Evolutionary conservation across 2,329 filamentous ascomycete genomes (phyloP), one percentile per base, ranked within the genome.

Genomic region (Talaromyces sp.): DNA sequence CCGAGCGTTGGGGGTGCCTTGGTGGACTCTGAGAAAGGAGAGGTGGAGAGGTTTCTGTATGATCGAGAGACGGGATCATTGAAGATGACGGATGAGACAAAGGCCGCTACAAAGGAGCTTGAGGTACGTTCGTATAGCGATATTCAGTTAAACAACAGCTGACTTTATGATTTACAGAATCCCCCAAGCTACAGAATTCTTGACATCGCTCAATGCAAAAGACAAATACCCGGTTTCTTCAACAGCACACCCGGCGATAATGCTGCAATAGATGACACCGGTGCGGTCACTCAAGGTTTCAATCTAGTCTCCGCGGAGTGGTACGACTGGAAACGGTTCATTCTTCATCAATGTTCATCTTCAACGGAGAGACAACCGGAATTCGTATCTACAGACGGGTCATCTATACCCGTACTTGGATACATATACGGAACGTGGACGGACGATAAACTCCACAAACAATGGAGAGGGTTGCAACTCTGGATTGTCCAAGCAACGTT

Each of bases 381-480:
- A 61, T 15, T 64, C 7, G 22, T 52, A 22, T 49, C 62, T 25
- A n/a, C 56, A 27, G 56, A 64, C 33, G 62, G 62, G 8, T 52
- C 56, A 1, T 15, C 35, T 19, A 60, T 64, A 37, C 45, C 25
- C 22, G 47, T 64, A 6, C 62, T 64, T 27, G 62, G 62, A 1
- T 64, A 61, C 13, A 64, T 64, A 59, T 60, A 60, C 19, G 62
- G 62, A 3, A 60, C 19, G 4, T 64, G 62, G 62, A 61, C 62
- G 9, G 37, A 64, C 25, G n/a, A 60, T 17, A 41, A 19, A 8
- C 56, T 64, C 5, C 13, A 25, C 1, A 64, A 39, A 15, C 49
- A 59, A 27, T 64, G 62, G 56, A 54, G 17, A 9, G 62, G 62
- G 1, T 37, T 64, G n/a, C 62, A 61, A 37, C 25, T 64, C 1